Percentiles rank a stretch among this genome's conserved stretches.
These are phyloP conservation scores for Cordyceps pruinosa DNA, from an alignment of 2,329 filamentous ascomycete genomes.

Conservation along the genomic window DNA sequence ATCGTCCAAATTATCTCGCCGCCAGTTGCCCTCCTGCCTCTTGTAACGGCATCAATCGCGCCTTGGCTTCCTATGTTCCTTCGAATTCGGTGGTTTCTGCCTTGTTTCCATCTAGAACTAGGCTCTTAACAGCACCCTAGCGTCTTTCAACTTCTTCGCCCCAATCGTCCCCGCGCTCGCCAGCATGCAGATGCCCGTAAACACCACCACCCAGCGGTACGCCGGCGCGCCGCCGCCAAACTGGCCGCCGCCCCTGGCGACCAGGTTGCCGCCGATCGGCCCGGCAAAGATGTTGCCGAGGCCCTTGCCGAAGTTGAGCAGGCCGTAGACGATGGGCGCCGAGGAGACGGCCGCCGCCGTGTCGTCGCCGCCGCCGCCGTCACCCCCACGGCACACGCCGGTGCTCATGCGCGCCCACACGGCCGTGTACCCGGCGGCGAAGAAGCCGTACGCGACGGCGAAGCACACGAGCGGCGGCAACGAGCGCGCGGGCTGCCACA, in stretches of 20 bases:
- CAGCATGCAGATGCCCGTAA: slow-evolving; percentile 5
- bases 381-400: slow-evolving; percentile 22
- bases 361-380: too few species aligned
- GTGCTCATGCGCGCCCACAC: slow-evolving; percentile 23
- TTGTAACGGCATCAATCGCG: too few species aligned
- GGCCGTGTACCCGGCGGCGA: slow-evolving; percentile 13
- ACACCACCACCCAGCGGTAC: slow-evolving; percentile 5
- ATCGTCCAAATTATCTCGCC: too few species aligned
- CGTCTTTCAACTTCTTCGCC: background rate
- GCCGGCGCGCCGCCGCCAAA: background rate
- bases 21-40: too few species aligned
- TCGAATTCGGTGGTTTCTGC: too few species aligned
- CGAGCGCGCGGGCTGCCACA: slow-evolving; percentile 45
- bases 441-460: slow-evolving; percentile 45
- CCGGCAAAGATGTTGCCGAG: slow-evolving; percentile 26
- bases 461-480: slow-evolving; percentile 41
- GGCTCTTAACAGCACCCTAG: background rate
- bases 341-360: slow-evolving; percentile 18
- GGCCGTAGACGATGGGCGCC: slow-evolving; percentile 20
- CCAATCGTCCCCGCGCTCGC: slow-evolving; percentile 2
- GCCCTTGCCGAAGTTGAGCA: slow-evolving; percentile 25
- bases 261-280: slow-evolving; percentile 23
- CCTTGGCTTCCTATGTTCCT: too few species aligned
- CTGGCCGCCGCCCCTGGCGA: slow-evolving; percentile 11
- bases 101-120: too few species aligned